Base-by-base conservation (phyloP, 441 rosid species). In the Pelargonium cotyledonis region DNA sequence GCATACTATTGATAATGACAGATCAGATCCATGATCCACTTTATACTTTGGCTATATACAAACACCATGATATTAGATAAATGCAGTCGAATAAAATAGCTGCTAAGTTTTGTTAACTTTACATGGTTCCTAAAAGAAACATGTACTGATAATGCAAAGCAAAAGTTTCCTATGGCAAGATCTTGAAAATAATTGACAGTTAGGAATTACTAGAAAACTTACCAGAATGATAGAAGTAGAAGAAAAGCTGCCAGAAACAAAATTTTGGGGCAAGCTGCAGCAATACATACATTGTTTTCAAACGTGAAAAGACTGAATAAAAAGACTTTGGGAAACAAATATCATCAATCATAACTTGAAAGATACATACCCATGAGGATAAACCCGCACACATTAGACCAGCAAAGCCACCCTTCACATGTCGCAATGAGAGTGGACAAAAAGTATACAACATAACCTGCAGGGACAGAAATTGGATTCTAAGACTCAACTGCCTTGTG, bases 381-480 rank as follows among this genome's bases (percentile, higher is more conserved):
- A 79, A 91, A 91, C 31, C 95, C 95, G 43, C 87, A 82, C 19
- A 87, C 79, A 60, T 76, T 70, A 63, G 89, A 84, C 95, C 95
- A 90, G 80, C 88, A 87, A 68, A 75, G 76, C 96, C 95, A 90
- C 70, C 79, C 70, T 72, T 85, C 78, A 78, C 92, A 88, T 41
- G 85, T 76, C 40, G 94, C 96, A 68, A 86, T 43, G 51, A 79
- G 10, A 10, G 90, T 80, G 55, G 80, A 72, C 55, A 81, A 68
- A 23, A 90, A 90, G 83, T 84, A 85, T 68, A 88, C 38, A 11
- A 83, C 74, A 79, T 83, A 85, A 73, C 92, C 96, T 90, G 89
- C 76, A 66, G 75, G 72, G 3, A 68, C n/a, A 69, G 66, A 70
- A 57, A 62, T 71, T 8, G 62, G 65, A 65, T 55, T 16, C 0